Percentiles rank a stretch among this genome's conserved stretches.
Evolutionary conservation across 805 yeast species (phyloP).

Genomic region (Candida quercuum): DNA sequence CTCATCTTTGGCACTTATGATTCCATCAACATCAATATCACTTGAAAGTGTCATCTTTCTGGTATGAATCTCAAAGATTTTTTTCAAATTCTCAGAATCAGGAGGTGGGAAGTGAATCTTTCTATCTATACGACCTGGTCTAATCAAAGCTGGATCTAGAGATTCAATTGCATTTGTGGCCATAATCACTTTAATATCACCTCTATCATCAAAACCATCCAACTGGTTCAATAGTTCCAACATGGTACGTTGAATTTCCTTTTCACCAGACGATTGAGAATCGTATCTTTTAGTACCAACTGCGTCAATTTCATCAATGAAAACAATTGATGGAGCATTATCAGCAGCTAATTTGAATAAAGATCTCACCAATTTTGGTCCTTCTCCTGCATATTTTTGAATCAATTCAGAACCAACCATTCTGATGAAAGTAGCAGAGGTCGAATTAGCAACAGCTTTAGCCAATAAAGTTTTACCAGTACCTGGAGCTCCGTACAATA

Average conservation of each 20-base stretch:
- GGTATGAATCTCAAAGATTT: conserved; percentile 88
- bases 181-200: conserved; percentile 96
- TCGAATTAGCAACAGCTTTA: conserved; percentile 97
- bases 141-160: conserved; percentile 89
- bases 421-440: conserved; percentile 91
- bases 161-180: conserved; percentile 95
- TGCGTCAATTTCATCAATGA: conserved; percentile 98
- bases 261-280: conserved; percentile 84
- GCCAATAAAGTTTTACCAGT: conserved; percentile 95
- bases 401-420: conserved; percentile 96
- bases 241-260: conserved; percentile 98
- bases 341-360: conserved; percentile 95
- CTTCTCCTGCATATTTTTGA: conserved; percentile 96
- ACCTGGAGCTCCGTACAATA: conserved; percentile 96
- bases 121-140: conserved; percentile 97
- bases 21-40: conserved; percentile 84
- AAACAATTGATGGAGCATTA: conserved; percentile 96
- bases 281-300: conserved; percentile 98
- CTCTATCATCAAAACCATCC: conserved; percentile 96
- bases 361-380: conserved; percentile 91
- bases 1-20: conserved; percentile 88
- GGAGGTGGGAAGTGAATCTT: conserved; percentile 95
- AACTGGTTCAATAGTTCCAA: conserved; percentile 89
- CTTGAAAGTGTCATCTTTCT: conserved; percentile 85
- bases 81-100: conserved; percentile 86